Conservation (phyloP, 1,139 yeast genomes). For the Williopsis jadinii region DNA sequence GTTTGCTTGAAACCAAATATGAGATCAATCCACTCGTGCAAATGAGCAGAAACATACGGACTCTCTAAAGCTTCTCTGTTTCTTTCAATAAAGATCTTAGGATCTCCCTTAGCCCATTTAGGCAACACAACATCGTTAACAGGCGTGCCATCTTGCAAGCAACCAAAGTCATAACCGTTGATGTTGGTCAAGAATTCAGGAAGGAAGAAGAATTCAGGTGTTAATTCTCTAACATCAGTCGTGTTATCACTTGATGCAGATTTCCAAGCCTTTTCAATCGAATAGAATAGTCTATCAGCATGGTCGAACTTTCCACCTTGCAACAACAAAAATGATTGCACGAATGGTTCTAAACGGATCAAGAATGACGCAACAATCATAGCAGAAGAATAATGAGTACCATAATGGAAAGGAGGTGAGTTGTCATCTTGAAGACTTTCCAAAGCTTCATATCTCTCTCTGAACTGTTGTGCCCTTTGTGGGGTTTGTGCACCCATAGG, state of each 20-base stretch:
- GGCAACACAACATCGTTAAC: conserved; percentile 65
- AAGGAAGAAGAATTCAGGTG: conserved; percentile 75
- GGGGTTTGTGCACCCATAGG: conserved; percentile 86
- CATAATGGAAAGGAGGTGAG: conserved; percentile 78
- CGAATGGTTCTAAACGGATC: conserved; percentile 71
- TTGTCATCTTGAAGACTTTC: conserved; percentile 44
- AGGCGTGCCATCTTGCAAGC: conserved; percentile 51
- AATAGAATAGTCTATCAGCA: conserved; percentile 72
- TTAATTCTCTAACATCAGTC: conserved; percentile 79
- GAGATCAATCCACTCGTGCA: conserved; percentile 79
- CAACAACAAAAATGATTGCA: conserved; percentile 63
- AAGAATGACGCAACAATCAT: conserved; percentile 82
- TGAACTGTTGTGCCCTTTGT: conserved; percentile 52
- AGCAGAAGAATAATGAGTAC: conserved; percentile 88
- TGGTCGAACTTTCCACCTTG: conserved; percentile 89
- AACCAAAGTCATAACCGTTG: conserved; percentile 63
- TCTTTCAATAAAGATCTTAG: conserved; percentile 60
- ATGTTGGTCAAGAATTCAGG: conserved; percentile 68
- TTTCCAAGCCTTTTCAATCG: conserved; percentile 67
- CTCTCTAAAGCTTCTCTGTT: conserved; percentile 81
- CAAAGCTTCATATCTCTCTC: conserved; percentile 64
- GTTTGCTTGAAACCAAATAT: conserved; percentile 74
- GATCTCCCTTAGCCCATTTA: conserved; percentile 76
- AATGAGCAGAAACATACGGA: conserved; percentile 63
- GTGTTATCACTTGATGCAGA: conserved; percentile 75